phyloP scores from a whole-genome alignment of 1,139 yeast species.

The Geotrichum bryndzae region DNA sequence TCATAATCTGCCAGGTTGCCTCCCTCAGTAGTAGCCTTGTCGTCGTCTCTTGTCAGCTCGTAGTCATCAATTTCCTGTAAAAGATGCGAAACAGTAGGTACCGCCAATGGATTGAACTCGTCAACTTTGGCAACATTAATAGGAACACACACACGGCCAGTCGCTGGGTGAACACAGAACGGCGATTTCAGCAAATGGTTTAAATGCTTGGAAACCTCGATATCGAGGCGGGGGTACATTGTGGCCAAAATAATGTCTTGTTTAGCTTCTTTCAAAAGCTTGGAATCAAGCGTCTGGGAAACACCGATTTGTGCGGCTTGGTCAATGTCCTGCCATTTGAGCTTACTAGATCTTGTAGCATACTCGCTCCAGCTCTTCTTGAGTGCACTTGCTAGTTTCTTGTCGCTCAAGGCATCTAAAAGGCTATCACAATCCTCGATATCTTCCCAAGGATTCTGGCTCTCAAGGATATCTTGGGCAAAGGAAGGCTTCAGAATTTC shows the following conservation, averaged over 20 bases:
- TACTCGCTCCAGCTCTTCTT: slow-evolving; percentile 34
- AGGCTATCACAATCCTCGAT: slow-evolving; percentile 50
- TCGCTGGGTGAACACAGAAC: slow-evolving; percentile 95
- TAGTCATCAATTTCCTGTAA: slow-evolving; percentile 48
- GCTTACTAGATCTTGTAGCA: slow-evolving; percentile 9
- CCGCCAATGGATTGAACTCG: slow-evolving; percentile 69
- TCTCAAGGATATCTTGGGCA: slow-evolving; percentile 58
- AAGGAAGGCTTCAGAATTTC: slow-evolving; percentile 61
- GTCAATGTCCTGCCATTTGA: slow-evolving; percentile 74
- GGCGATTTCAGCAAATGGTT: slow-evolving; percentile 94
- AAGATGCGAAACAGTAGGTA: slow-evolving; percentile 67
- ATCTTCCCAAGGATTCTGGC: slow-evolving; percentile 80
- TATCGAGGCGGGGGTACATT: slow-evolving; percentile 86
- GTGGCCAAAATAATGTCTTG: slow-evolving; percentile 77
- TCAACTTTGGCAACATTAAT: slow-evolving; percentile 53
- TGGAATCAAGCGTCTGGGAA: slow-evolving; percentile 36
- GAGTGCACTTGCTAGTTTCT: slow-evolving; percentile 48
- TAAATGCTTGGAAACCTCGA: slow-evolving; percentile 83
- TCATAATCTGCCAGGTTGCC: slow-evolving; percentile 46
- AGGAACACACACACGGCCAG: slow-evolving; percentile 96
- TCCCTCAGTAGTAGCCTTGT: slow-evolving; percentile 22
- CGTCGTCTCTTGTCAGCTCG: slow-evolving; percentile 40
- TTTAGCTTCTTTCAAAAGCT: slow-evolving; percentile 58
- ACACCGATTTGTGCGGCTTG: slow-evolving; percentile 46
- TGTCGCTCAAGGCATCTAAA: slow-evolving; percentile 58